Base-by-base conservation (phyloP, 257 asterid species). In the Solanum paucissectum region DNA sequence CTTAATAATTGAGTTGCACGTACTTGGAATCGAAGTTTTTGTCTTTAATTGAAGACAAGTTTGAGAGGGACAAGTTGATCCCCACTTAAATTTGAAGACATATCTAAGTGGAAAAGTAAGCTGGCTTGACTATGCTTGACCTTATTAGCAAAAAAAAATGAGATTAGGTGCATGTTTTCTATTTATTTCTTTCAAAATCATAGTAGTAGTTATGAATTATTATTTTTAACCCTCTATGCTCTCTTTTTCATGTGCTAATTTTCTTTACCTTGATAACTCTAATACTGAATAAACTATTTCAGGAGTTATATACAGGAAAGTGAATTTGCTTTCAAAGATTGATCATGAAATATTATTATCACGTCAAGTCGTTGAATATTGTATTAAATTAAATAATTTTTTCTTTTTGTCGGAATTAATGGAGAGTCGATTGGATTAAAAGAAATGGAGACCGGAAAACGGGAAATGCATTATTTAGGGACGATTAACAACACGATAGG, bases 11-110 rank as follows among this genome's bases (percentile, higher is more conserved):
- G 85, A 86, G 44, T 37, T 86, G 40, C 66, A 68, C 62, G 88
- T 75, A 87, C 77, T 87, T 76, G 83, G 27, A 87, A 42, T 69
- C 38, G 42, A 69, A 71, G 18, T 29, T 29, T 76, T 93, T 92
- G 94, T 91, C 94, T 91, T 27, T 73, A 79, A 89, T n/a, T 89
- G 94, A 91, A 79, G 94, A 91, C 96, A 92, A 62, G 90, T 60
- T 86, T 88, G 89, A 71, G 91, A 72, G 88, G 89, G 92, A 91
- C 95, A 91, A 92, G 93, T 91, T 91, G 93, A 89, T 88, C 74
- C 93, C 94, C 94, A 93, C 96, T 90, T 38, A 9, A 23, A 32
- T 74, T 62, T 71, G 40, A 68, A 34, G 82, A 75, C 66, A 44
- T 44, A 25, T 81, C 68, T 81, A 81, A 81, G 66, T 79, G 85